Base-by-base conservation (phyloP, 805 yeast species). In the Myxozyma melibiosi region DNA sequence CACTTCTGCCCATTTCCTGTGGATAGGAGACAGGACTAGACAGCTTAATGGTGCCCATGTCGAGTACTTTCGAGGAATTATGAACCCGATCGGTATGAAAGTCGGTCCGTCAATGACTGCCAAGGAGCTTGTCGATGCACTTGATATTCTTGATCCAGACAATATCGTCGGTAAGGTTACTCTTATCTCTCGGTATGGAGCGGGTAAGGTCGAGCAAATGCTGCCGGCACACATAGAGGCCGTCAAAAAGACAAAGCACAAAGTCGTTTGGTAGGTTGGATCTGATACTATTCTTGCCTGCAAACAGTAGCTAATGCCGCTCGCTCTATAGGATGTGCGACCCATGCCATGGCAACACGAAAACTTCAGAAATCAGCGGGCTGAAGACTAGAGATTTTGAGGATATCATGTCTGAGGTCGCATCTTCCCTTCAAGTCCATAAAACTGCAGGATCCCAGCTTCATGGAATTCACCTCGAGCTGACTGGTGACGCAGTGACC, bases 41-140 rank as follows among this genome's bases (percentile, higher is more conserved):
- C 79, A 76, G 65, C 63, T 74, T 1, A 72, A 74, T 47, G 77
- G 78, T 16, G 78, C 79, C n/a, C 78, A 75, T 52, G 78, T 75
- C 24, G 78, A 75, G 66, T 75, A 72, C 59, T 75, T 75, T 68
- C 63, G 78, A 30, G 78, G 78, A 5, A 67, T 75, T 2, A 67
- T 66, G 59, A 75, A 75, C 58, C 78, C 78, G 3, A 72, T 75
- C 46, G 78, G 78, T 3, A 68, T 76, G 58, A 75, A 75, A 63
- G 78, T 75, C 1, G 78, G 78, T 3, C 79, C 78, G n/a, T 45
- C 74, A 2, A 76, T 74, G 70, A 59, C 67, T 31, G 68, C 68
- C 18, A 67, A 67, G 2, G 78, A 75, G 63, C 68, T 75, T n/a
- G 72, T 69, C 13, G 57, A 64, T 7, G 62, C 74, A 38, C 63